Conservation (phyloP, 176 grass and related monocot species). For the Lolium perenne region DNA sequence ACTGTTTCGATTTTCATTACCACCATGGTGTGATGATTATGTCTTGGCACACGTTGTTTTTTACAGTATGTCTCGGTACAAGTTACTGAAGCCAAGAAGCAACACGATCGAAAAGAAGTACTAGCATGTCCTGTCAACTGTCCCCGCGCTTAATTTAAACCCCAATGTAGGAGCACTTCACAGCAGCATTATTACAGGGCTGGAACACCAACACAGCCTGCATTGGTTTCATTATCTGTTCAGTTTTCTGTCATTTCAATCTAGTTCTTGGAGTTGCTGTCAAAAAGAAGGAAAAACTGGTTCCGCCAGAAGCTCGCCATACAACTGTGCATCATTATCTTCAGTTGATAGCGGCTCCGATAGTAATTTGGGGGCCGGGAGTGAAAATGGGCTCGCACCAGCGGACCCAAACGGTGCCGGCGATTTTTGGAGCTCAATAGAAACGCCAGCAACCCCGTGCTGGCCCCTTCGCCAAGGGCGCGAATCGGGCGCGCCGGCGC, state of each 20-base stretch:
- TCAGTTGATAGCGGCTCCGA: no score
- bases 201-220: slow-evolving; percentile 9
- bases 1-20: background rate
- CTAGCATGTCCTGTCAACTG: slow-evolving; percentile 28
- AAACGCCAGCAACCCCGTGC: no score
- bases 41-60: background rate
- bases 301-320: no score
- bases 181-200: slow-evolving; percentile 28
- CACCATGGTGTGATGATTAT: background rate
- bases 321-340: slow-evolving; percentile 25
- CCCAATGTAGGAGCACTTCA: background rate
- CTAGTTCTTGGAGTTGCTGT: background rate
- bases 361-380: no score
- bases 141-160: slow-evolving; percentile 14
- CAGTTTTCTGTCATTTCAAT: slow-evolving; percentile 1
- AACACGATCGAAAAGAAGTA: slow-evolving; percentile 23
- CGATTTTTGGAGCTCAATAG: no score
- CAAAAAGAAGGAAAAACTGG: background rate
- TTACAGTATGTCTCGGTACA: background rate
- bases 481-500: no score
- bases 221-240: background rate
- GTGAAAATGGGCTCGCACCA: no score
- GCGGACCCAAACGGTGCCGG: no score
- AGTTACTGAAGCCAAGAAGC: slow-evolving; percentile 33
- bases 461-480: no score